A percentile compares a stretch with the other conserved stretches of the same genome.
These are phyloP conservation scores for Penicillium dipodomyicola DNA, from an alignment of 495 filamentous ascomycete species.

Conservation along the genomic window DNA sequence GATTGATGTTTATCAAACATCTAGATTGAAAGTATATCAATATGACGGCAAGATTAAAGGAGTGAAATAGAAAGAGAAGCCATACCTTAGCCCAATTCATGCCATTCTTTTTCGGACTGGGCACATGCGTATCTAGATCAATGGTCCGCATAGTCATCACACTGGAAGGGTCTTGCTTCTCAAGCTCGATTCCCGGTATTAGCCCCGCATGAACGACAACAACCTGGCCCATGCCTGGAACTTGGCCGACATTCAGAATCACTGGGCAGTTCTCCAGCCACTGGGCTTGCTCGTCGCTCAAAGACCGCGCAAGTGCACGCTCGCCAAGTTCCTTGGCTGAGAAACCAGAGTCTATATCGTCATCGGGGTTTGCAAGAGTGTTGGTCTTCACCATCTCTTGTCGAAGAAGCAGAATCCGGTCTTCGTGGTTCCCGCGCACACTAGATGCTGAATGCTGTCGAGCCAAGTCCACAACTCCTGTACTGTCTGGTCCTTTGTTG, in stretches of 20 bases:
- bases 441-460: constrained; percentile 66
- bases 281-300: constrained; percentile 60
- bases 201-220: constrained; percentile 83
- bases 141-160: constrained; percentile 93
- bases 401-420: constrained; percentile 63
- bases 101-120: constrained; percentile 55
- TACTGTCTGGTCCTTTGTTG: constrained; percentile 82
- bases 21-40: constrained; percentile 23
- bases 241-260: constrained; percentile 64
- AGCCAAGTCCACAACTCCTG: constrained; percentile 72
- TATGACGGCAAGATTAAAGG: background rate
- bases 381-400: constrained; percentile 37
- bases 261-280: constrained; percentile 73
- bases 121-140: constrained; percentile 58
- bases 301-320: constrained; percentile 47
- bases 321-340: constrained; percentile 34
- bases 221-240: constrained; percentile 58
- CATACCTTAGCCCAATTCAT: constrained; percentile 64
- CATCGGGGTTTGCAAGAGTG: constrained; percentile 13
- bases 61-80: constrained; percentile 19
- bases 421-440: constrained; percentile 93
- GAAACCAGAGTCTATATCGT: constrained; percentile 15
- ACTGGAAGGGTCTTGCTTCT: constrained; percentile 72
- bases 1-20: constrained; percentile 60
- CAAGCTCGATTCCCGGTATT: constrained; percentile 66